Conservation (phyloP, 768 basidiomycete species). For the Naganishia friedmannii region DNA sequence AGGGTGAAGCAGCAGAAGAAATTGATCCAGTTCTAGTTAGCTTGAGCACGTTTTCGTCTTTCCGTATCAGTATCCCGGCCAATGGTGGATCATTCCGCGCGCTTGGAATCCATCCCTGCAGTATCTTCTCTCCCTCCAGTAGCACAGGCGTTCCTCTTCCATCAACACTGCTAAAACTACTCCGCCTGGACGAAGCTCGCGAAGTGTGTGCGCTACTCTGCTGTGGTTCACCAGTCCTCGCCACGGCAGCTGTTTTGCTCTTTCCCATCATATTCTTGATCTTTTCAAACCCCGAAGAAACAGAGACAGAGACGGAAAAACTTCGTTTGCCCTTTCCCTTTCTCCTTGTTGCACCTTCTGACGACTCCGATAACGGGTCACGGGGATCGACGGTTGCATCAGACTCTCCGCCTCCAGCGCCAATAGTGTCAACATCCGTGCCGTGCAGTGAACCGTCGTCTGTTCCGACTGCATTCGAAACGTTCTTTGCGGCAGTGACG, state of each 20-base stretch:
- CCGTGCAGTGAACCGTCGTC: not conserved
- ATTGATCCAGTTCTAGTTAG: constrained; percentile 13
- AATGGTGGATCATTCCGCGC: not conserved
- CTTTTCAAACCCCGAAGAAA: constrained; percentile 15
- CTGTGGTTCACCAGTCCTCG: not conserved
- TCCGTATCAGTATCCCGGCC: constrained; percentile 4
- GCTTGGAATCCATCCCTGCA: not conserved
- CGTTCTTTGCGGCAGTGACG: not conserved
- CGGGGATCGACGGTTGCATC: constrained; percentile 12
- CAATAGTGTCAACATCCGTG: constrained; percentile 4
- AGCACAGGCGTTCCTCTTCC: not conserved
- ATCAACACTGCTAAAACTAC: constrained; percentile 2
- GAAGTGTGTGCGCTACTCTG: not conserved
- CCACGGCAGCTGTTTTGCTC: not conserved
- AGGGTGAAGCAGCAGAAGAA: constrained; percentile 5
- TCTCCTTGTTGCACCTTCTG: not conserved
- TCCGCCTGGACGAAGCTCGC: constrained; percentile 8
- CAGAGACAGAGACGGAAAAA: not conserved
- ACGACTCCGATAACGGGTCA: not conserved
- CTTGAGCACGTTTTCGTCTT: constrained; percentile 23
- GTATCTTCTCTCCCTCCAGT: not conserved
- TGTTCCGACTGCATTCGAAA: not conserved
- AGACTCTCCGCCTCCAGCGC: constrained; percentile 3
- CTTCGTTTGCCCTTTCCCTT: constrained; percentile 3
- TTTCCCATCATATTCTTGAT: constrained; percentile 21